Conservation (phyloP, 2,329 filamentous ascomycete genomes). For the Cladophialophora carrionii region DNA sequence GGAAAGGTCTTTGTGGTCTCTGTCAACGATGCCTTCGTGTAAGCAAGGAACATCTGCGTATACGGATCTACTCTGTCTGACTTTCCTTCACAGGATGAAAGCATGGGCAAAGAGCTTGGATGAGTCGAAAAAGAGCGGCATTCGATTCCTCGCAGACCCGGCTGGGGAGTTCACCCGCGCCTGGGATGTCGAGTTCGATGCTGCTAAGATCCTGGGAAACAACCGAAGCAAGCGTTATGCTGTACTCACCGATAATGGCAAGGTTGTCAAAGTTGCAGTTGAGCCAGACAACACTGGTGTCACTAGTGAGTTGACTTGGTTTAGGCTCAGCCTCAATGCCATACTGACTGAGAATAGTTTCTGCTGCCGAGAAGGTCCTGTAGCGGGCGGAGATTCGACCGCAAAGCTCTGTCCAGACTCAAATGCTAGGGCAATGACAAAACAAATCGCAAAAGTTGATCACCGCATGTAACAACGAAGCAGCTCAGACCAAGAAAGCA, state of each 20-base stretch:
- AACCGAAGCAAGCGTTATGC: slow-evolving; percentile 86
- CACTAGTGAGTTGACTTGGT: slow-evolving; percentile 58
- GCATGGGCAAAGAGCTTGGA: slow-evolving; percentile 82
- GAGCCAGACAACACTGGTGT: slow-evolving; percentile 89
- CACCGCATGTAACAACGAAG: slow-evolving; percentile 1
- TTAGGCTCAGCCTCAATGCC: background rate
- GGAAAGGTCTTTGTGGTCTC: slow-evolving; percentile 87
- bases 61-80: slow-evolving; percentile 2
- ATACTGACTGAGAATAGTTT: slow-evolving; percentile 27
- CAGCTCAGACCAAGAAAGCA: background rate
- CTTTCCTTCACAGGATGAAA: slow-evolving; percentile 69
- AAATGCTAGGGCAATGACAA: background rate
- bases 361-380: slow-evolving; percentile 37
- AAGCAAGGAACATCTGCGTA: slow-evolving; percentile 44
- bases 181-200: slow-evolving; percentile 81
- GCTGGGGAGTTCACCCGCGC: slow-evolving; percentile 78
- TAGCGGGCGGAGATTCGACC: slow-evolving; percentile 10
- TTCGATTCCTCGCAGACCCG: slow-evolving; percentile 87
- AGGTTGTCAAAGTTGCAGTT: slow-evolving; percentile 77
- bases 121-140: slow-evolving; percentile 71
- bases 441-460: background rate
- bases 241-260: slow-evolving; percentile 79
- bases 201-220: slow-evolving; percentile 76
- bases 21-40: slow-evolving; percentile 96
- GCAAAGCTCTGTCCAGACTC: background rate